Evolutionary conservation across 495 filamentous ascomycete genomes (phyloP), one percentile per base, ranked within the genome.

Genomic region (Terfezia boudieri): DNA sequence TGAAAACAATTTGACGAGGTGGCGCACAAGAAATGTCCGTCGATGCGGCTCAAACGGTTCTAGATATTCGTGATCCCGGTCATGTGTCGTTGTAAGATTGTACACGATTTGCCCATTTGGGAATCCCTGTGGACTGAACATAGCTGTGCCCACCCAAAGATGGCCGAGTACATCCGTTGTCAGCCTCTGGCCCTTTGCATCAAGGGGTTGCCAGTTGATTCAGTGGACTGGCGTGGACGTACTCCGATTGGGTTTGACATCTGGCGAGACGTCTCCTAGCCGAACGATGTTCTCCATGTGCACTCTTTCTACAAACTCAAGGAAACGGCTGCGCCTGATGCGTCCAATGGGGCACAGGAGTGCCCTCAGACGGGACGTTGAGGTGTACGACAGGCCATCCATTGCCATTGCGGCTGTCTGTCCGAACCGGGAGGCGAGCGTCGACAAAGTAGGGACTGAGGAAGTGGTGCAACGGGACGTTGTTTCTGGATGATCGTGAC

Each of bases 121-220:
- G 66, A 93, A 96, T 2, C 86, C 86, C 59, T 93, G 72, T 26
- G 90, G 90, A 48, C 86, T 92, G 66, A 98, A 94, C 81, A 93
- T 88, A 62, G 86, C 88, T 94, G 63, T 46, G 1, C 1, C 2
- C 32, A 57, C 52, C 50, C 52, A 4, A n/a, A 53, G 23, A 43
- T 51, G 23, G 49, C 16, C 16, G 26, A 14, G 41, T 46, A 8
- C 41, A 46, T 20, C 12, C 41, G 12, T 54, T 14, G 51, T 56
- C 36, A 16, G 37, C 9, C 37, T 22, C 17, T 4, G 20, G 12
- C 54, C 4, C 37, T 11, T 57, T 8, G 55, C 36, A 41, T 26
- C 17, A 17, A 49, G 26, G 41, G 41, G 26, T 32, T 32, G 26
- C 26, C 4, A 4, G 4, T 32, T 32, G 10, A 36, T 12, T 37